These are phyloP conservation scores for Cudoniella acicularis DNA, from an alignment of 495 filamentous ascomycete species.

Conservation along the genomic window DNA sequence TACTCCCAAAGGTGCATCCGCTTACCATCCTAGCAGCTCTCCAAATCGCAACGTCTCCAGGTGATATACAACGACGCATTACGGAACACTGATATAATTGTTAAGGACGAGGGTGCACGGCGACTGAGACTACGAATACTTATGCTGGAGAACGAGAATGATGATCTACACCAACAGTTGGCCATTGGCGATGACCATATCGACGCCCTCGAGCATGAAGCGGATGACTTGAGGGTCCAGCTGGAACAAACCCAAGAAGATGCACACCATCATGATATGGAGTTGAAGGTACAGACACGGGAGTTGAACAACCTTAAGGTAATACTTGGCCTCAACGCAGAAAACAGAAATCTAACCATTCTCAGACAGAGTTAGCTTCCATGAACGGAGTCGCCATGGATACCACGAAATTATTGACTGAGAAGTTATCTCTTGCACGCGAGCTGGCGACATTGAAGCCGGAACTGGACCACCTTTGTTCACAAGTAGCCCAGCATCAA, in stretches of 20 bases:
- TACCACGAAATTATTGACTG: slow-evolving; percentile 65
- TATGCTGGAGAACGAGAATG: slow-evolving; percentile 68
- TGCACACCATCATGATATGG: slow-evolving; percentile 49
- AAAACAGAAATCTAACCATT: not conserved
- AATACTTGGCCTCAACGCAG: slow-evolving; percentile 9
- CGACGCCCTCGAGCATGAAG: slow-evolving; percentile 41
- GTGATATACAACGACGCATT: slow-evolving; percentile 59
- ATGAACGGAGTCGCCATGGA: slow-evolving; percentile 59
- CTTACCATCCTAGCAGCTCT: slow-evolving; percentile 12
- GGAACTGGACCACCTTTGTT: slow-evolving; percentile 73
- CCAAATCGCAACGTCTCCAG: slow-evolving; percentile 45
- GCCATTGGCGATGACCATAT: slow-evolving; percentile 49
- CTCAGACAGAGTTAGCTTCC: slow-evolving; percentile 64
- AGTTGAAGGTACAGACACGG: slow-evolving; percentile 52
- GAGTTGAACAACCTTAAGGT: slow-evolving; percentile 71
- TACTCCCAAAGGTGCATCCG: not conserved
- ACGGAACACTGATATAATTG: slow-evolving; percentile 53
- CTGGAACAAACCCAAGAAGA: slow-evolving; percentile 55
- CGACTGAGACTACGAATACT: slow-evolving; percentile 61
- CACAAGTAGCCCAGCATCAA: slow-evolving; percentile 64
- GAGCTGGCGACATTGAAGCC: slow-evolving; percentile 68
- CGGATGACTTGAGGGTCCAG: slow-evolving; percentile 53
- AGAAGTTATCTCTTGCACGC: slow-evolving; percentile 70
- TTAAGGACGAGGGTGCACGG: slow-evolving; percentile 66
- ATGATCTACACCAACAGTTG: slow-evolving; percentile 58